phyloP scores from a whole-genome alignment of 208 protist species.

The Crithidia mellificae region DNA sequence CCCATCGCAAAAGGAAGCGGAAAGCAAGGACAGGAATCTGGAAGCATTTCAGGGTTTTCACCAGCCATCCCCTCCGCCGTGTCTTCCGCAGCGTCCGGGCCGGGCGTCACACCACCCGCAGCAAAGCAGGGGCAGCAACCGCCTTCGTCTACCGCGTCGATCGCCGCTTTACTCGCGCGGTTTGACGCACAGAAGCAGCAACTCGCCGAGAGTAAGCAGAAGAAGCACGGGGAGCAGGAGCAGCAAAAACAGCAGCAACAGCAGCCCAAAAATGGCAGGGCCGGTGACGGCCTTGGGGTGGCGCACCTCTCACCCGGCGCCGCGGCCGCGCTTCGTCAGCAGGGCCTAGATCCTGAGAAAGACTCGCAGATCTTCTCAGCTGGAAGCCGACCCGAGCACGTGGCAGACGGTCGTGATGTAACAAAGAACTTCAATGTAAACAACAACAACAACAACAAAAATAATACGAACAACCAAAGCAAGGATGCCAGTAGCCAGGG shows the following conservation, averaged over 20 bases:
- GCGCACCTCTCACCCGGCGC: constrained; percentile 23
- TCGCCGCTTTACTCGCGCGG: constrained; percentile 44
- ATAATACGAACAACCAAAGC: background rate
- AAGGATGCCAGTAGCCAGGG: too few species aligned
- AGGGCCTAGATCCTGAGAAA: constrained; percentile 1
- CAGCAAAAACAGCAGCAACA: background rate
- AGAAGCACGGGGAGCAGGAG: background rate
- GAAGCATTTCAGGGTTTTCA: too few species aligned
- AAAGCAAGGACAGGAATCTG: too few species aligned
- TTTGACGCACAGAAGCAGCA: constrained; percentile 62
- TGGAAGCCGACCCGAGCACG: background rate
- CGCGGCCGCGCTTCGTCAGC: constrained; percentile 28
- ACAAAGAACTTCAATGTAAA: background rate
- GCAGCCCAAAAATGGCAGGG: background rate
- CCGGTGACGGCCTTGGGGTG: background rate
- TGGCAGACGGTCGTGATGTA: background rate
- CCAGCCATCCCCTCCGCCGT: background rate
- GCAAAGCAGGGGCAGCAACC: background rate
- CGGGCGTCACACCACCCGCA: background rate
- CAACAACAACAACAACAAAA: background rate
- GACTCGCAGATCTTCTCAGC: background rate
- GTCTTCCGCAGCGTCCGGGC: background rate
- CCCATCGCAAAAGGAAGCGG: too few species aligned
- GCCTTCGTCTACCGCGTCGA: constrained; percentile 18
- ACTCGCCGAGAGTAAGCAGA: constrained; percentile 19